Evolutionary conservation across 106 monocot genomes (phyloP).

Genomic region (Vanilla planifolia): DNA sequence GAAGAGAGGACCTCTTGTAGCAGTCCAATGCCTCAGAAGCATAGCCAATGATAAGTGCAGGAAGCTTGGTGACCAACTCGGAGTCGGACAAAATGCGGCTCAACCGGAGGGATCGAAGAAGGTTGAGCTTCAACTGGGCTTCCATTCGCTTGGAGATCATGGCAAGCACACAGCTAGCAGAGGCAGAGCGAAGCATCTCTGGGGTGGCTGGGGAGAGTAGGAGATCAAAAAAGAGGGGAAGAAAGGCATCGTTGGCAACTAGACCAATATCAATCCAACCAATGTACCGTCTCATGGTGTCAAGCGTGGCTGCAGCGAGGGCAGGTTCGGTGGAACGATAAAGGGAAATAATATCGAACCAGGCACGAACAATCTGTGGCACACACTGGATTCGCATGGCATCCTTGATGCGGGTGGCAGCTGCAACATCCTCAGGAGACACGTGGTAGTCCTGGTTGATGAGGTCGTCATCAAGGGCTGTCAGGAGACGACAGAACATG

Average conservation of each 20-base stretch:
- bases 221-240: constrained; percentile 66
- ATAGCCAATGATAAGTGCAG: constrained; percentile 63
- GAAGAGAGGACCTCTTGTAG: constrained; percentile 37
- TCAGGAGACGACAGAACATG: constrained; percentile 54
- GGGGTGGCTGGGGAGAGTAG: constrained; percentile 15
- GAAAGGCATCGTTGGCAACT: constrained; percentile 69
- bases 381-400: constrained; percentile 78
- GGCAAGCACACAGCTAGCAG: constrained; percentile 58
- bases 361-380: constrained; percentile 63
- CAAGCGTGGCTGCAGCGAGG: constrained; percentile 49
- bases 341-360: constrained; percentile 43
- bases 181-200: constrained; percentile 39
- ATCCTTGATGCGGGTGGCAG: constrained; percentile 67
- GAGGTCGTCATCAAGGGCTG: constrained; percentile 65
- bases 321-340: constrained; percentile 41
- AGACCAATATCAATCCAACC: constrained; percentile 81
- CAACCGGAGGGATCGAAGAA: constrained; percentile 36
- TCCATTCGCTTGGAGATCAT: constrained; percentile 79
- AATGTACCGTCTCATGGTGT: constrained; percentile 58
- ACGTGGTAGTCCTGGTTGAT: constrained; percentile 77
- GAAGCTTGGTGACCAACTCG: constrained; percentile 32
- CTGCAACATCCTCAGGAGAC: constrained; percentile 38
- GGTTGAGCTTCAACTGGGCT: constrained; percentile 46
- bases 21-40: constrained; percentile 80
- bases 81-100: constrained; percentile 31